A percentile compares a stretch with the other conserved stretches of the same genome.
Conservation (phyloP, 805 yeast species). For the Candida nonsorbophila region DNA sequence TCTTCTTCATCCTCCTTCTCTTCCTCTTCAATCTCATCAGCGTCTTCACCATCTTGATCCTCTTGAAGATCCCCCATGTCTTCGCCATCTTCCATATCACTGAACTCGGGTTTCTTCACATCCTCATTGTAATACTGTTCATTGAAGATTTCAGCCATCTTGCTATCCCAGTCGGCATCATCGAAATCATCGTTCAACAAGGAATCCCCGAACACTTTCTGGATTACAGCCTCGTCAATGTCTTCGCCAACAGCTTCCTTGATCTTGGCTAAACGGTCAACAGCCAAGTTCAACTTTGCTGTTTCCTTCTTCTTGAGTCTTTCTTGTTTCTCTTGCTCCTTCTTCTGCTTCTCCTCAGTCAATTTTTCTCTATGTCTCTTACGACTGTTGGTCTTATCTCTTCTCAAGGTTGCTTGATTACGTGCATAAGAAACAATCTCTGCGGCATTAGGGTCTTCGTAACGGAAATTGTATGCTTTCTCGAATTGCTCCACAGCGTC, state of each 20-base stretch:
- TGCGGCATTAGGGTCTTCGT: constrained; percentile 85
- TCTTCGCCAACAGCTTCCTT: constrained; percentile 66
- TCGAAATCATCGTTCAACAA: constrained; percentile 85
- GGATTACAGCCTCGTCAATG: constrained; percentile 52
- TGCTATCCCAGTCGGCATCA: constrained; percentile 84
- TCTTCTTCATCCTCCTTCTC: constrained; percentile 17
- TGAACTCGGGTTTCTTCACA: constrained; percentile 35
- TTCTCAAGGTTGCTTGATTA: constrained; percentile 84
- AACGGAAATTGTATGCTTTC: constrained; percentile 89
- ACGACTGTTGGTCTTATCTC: constrained; percentile 68
- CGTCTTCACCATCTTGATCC: constrained; percentile 11
- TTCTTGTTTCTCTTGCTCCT: constrained; percentile 51
- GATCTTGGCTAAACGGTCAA: constrained; percentile 63
- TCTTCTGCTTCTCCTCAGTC: constrained; percentile 47
- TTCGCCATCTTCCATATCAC: constrained; percentile 18
- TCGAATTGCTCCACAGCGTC: constrained; percentile 90
- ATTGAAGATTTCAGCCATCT: constrained; percentile 79
- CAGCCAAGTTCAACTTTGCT: constrained; percentile 68
- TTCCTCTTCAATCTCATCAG: constrained; percentile 5
- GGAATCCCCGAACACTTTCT: constrained; percentile 65
- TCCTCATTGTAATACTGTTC: constrained; percentile 68
- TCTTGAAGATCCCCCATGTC: constrained; percentile 11
- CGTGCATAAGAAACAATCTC: constrained; percentile 95
- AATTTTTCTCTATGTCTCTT: constrained; percentile 77
- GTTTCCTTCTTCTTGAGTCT: constrained; percentile 67